phyloP scores from a whole-genome alignment of 371 early-diverging fungal species.

The Catenaria anguillulae region DNA sequence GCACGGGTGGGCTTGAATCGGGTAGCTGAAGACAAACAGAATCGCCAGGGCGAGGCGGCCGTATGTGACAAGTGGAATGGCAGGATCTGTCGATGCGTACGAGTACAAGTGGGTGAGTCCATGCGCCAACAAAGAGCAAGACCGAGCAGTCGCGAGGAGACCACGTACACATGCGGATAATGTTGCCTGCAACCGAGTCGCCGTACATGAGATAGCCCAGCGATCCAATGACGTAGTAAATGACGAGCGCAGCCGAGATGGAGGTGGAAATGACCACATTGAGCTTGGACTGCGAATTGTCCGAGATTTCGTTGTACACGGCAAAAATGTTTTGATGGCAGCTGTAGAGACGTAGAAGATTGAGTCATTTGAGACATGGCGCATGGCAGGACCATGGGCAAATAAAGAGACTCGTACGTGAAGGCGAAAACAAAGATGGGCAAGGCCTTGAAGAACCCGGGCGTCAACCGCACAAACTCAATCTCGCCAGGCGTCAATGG shows the following conservation, averaged over 20 bases:
- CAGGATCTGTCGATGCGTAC: too few relatives aligned
- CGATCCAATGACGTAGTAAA: constrained; percentile 83
- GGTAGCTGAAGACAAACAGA: constrained; percentile 87
- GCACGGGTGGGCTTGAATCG: constrained; percentile 94
- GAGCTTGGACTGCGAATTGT: constrained; percentile 53
- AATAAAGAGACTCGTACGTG: constrained; percentile 38
- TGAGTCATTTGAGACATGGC: too few relatives aligned
- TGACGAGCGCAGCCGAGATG: constrained; percentile 55
- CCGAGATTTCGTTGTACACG: constrained; percentile 78
- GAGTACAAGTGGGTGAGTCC: too few relatives aligned
- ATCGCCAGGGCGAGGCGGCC: constrained; percentile 81
- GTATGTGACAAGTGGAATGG: constrained; percentile 54
- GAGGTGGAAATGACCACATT: constrained; percentile 52
- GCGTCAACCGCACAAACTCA: constrained; percentile 35
- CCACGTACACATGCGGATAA: constrained; percentile 72
- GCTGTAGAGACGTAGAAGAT: too few relatives aligned
- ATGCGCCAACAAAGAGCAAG: too few relatives aligned
- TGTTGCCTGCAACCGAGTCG: constrained; percentile 64
- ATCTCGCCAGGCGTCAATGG: constrained; percentile 28
- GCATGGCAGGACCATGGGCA: too few relatives aligned
- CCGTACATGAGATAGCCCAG: constrained; percentile 95
- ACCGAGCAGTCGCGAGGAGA: too few relatives aligned
- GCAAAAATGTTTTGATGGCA: constrained; percentile 55
- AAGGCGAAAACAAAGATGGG: constrained; percentile 99
- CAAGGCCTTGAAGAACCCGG: constrained; percentile 59